Evolutionary conservation across 2,329 filamentous ascomycete genomes (phyloP), one percentile per base, ranked within the genome.

Genomic region (Plectosphaerella plurivora): DNA sequence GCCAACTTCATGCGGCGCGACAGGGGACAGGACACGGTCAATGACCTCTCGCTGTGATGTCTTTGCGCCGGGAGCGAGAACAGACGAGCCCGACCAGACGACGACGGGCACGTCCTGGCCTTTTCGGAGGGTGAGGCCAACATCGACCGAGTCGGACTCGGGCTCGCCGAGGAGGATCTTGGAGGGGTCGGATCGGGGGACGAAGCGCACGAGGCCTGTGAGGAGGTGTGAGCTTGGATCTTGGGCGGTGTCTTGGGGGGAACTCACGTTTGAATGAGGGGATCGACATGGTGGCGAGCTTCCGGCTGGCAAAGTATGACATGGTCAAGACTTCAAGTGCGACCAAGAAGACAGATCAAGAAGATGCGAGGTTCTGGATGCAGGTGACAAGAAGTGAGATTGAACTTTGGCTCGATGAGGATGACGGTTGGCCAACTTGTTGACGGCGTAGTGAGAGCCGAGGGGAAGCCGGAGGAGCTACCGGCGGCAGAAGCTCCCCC

Each of bases 191-290:
- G 73, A 75, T 60, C 75, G 78, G 50, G 82, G 77, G 16, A 77
- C 64, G 60, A 85, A 84, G 50, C 82, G 79, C 58, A 84, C 79
- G 53, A 85, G 75, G 64, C 81, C 81, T 83, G 20, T 25, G 24
- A 11, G 4, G 35, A 1, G 1, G 4, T 15, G 41, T 53, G 22
- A 53, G 52, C 49, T 16, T 39, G 15, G 37, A n/a, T 9, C n/a
- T 39, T n/a, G 37, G 5, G 48, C 7, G 44, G 9, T n/a, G 49
- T 12, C 28, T 33, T 8, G 28, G 28, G 28, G 28, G 28, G 28
- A 33, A 22, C 46, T 1, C 22, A 37, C 46, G 46, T 20, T 36
- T 20, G 15, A 48, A 48, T 8, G 46, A 39, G 8, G 46, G 28
- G 9, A 20, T 28, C 35, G 46, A 37, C 46, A 48, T 48, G n/a